Conservation (phyloP, 2,329 filamentous ascomycete species). For the Alternaria gaisen region DNA sequence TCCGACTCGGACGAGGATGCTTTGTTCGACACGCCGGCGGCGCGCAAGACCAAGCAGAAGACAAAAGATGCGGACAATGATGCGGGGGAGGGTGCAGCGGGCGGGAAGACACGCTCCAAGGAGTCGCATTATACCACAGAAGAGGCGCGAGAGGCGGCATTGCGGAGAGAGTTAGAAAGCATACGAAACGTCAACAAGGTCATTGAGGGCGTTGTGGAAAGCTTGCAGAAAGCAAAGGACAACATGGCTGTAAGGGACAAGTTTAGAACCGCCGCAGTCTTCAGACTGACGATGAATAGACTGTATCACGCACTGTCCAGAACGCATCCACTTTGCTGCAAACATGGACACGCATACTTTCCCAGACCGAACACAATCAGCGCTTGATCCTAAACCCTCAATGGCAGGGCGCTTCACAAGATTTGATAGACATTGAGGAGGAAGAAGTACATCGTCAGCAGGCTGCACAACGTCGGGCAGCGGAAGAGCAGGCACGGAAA, state of each 20-base stretch:
- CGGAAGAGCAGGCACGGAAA: slow-evolving; percentile 79
- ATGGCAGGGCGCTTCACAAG: slow-evolving; percentile 89
- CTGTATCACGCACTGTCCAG: slow-evolving; percentile 82
- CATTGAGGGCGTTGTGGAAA: slow-evolving; percentile 79
- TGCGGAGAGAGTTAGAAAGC: slow-evolving; percentile 82
- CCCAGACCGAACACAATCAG: slow-evolving; percentile 97
- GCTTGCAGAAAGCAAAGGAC: slow-evolving; percentile 73
- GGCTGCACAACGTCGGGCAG: slow-evolving; percentile 77
- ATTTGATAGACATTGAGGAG: slow-evolving; percentile 84
- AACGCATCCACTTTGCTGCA: slow-evolving; percentile 90
- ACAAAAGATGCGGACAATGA: slow-evolving; percentile 42
- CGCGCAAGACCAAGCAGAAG: slow-evolving; percentile 49
- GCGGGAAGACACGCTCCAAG: slow-evolving; percentile 50
- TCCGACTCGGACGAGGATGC: slow-evolving; percentile 66
- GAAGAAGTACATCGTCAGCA: slow-evolving; percentile 78
- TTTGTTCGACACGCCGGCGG: slow-evolving; percentile 65
- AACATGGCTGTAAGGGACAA: slow-evolving; percentile 75
- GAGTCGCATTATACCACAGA: slow-evolving; percentile 68
- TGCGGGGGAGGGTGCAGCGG: slow-evolving; percentile 53
- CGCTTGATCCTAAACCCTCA: slow-evolving; percentile 85
- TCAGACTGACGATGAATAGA: slow-evolving; percentile 59
- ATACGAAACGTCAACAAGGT: slow-evolving; percentile 87
- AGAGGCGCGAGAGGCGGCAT: slow-evolving; percentile 74
- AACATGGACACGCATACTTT: slow-evolving; percentile 95
- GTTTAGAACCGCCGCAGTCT: background rate